Conservation (phyloP, 345 rosid genomes). For the Lenwebbia sp. region DNA sequence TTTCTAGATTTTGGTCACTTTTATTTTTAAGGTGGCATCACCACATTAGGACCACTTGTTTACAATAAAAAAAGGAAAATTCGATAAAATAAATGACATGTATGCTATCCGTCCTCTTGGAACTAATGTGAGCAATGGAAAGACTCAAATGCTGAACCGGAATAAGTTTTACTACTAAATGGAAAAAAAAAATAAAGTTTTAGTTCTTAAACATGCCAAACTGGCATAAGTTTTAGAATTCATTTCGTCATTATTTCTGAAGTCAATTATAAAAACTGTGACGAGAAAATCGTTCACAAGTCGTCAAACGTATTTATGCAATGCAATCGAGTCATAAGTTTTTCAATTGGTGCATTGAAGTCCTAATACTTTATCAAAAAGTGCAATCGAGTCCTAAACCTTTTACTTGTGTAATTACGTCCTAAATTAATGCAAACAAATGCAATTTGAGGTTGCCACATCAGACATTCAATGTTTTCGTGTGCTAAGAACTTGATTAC, state of each 20-base stretch:
- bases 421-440: neutral
- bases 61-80: neutral
- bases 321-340: too few species aligned
- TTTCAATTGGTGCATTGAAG: neutral
- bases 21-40: neutral
- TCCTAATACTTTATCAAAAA: neutral
- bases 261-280: too few species aligned
- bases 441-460: fast-evolving
- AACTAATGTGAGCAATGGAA: neutral
- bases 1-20: fast-evolving
- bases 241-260: too few species aligned
- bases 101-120: neutral
- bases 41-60: neutral
- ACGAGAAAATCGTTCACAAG: too few species aligned
- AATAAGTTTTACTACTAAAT: neutral
- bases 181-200: neutral
- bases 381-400: fast-evolving
- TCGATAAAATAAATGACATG: neutral
- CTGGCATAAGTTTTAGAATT: neutral
- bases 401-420: fast-evolving
- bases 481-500: fast-evolving
- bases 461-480: neutral
- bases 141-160: fast-evolving
- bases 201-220: neutral
- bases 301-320: too few species aligned